phyloP scores from a whole-genome alignment of 2,329 filamentous ascomycete species.

The Xylaria sp. region DNA sequence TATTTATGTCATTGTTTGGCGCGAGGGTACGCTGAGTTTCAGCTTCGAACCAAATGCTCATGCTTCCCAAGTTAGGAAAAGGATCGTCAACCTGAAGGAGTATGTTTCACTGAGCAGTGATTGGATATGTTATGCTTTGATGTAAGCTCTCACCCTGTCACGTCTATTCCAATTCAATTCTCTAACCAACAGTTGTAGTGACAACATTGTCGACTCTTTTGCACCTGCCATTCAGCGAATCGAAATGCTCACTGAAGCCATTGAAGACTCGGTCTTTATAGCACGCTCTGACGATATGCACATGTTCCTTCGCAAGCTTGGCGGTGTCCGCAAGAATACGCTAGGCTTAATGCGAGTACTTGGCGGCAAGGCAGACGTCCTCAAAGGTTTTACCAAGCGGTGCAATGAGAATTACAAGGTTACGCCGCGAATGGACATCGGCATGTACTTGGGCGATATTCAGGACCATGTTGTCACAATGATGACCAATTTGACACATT shows the following conservation, averaged over 20 bases:
- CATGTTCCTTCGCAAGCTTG: conserved; percentile 86
- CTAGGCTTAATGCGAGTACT: conserved; percentile 93
- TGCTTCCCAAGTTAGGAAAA: conserved; percentile 86
- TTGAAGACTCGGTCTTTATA: conserved; percentile 95
- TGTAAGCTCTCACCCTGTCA: conserved; percentile 66
- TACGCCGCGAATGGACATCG: conserved; percentile 95
- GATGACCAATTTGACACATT: conserved; percentile 95
- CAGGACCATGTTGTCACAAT: conserved; percentile 99
- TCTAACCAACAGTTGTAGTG: conserved; percentile 61
- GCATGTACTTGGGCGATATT: conserved; percentile 95
- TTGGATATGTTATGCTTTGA: conserved; percentile 99
- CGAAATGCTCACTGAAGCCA: conserved; percentile 88
- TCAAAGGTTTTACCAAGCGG: conserved; percentile 96
- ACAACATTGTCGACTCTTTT: conserved; percentile 97
- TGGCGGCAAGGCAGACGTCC: conserved; percentile 97
- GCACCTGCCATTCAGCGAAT: conserved; percentile 88
- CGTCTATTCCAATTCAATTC: background rate
- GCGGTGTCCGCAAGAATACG: conserved; percentile 90
- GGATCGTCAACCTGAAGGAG: conserved; percentile 92
- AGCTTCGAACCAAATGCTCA: conserved; percentile 90
- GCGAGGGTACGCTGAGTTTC: conserved; percentile 94
- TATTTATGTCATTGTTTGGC: conserved; percentile 96
- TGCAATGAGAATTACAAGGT: conserved; percentile 98
- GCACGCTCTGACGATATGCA: conserved; percentile 91
- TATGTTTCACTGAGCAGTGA: conserved; percentile 95